A percentile compares a stretch with the other conserved stretches of the same genome.
Conservation (phyloP, 805 yeast genomes). For the Scheffersomyces stipitis region DNA sequence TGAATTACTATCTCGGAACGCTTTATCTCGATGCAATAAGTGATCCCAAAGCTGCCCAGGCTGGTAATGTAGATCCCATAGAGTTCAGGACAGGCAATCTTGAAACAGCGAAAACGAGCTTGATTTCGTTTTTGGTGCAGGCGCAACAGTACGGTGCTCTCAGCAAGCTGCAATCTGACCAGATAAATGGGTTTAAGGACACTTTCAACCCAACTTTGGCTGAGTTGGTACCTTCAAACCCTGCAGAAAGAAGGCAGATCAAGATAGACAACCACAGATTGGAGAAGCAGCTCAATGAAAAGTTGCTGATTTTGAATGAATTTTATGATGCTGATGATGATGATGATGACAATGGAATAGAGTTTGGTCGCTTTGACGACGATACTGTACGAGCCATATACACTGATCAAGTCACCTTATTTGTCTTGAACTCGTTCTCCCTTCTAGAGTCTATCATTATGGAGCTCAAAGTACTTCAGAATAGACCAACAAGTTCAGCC, state of each 20-base stretch:
- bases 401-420: slow-evolving; percentile 53
- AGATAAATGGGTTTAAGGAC: slow-evolving; percentile 40
- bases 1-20: slow-evolving; percentile 57
- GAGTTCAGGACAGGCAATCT: slow-evolving; percentile 27
- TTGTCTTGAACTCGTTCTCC: slow-evolving; percentile 53
- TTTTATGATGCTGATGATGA: slow-evolving; percentile 15
- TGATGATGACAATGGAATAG: slow-evolving; percentile 14
- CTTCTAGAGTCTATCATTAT: slow-evolving; percentile 57
- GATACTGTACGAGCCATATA: slow-evolving; percentile 59
- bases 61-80: slow-evolving; percentile 13
- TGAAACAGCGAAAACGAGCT: slow-evolving; percentile 36
- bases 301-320: slow-evolving; percentile 40
- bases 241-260: slow-evolving; percentile 57
- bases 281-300: slow-evolving; percentile 52
- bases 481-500: slow-evolving; percentile 29
- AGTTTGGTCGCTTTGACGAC: slow-evolving; percentile 52
- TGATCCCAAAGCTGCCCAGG: slow-evolving; percentile 1
- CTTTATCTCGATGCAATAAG: slow-evolving; percentile 16
- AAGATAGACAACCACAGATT: slow-evolving; percentile 68
- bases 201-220: slow-evolving; percentile 42
- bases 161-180: slow-evolving; percentile 32
- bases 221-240: slow-evolving; percentile 32
- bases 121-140: slow-evolving; percentile 30
- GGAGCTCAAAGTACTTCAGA: slow-evolving; percentile 65
- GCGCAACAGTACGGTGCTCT: slow-evolving; percentile 30